These are phyloP conservation scores for Penicillium fimorum DNA, from an alignment of 495 filamentous ascomycete species.

Conservation along the genomic window DNA sequence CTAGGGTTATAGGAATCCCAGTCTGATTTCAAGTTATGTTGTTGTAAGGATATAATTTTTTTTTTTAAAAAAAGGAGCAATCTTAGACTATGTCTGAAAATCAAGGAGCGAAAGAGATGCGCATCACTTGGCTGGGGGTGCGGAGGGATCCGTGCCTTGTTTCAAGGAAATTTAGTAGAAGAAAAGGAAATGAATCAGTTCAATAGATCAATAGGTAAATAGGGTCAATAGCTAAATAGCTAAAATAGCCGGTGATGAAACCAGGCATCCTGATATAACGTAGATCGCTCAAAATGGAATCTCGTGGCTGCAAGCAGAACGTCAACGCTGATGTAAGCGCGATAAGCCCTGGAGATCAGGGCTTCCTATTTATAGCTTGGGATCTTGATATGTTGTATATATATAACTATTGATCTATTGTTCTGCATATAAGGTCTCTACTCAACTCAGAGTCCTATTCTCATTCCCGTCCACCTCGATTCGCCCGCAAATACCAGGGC, in stretches of 20 bases:
- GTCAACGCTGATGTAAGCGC: slow-evolving; percentile 30
- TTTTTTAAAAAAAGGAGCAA: slow-evolving; percentile 6
- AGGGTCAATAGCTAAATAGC: background rate
- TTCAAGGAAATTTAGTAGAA: slow-evolving; percentile 22
- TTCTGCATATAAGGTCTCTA: background rate
- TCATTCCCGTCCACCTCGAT: slow-evolving; percentile 53
- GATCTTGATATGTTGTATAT: background rate
- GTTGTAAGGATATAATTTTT: no score
- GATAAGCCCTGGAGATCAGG: background rate
- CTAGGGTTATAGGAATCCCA: background rate
- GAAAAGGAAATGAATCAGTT: slow-evolving; percentile 2
- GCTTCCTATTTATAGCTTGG: background rate
- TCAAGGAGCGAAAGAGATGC: slow-evolving; percentile 13
- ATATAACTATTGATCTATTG: no score
- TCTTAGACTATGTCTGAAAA: slow-evolving; percentile 13
- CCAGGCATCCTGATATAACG: background rate
- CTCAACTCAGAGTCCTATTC: slow-evolving; percentile 31
- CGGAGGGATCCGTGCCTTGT: slow-evolving; percentile 44
- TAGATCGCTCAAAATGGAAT: slow-evolving; percentile 26
- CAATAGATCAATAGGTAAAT: background rate
- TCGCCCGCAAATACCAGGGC: slow-evolving; percentile 52
- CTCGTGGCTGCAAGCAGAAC: slow-evolving; percentile 37
- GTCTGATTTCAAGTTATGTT: background rate
- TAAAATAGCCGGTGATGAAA: background rate
- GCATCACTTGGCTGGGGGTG: slow-evolving; percentile 20